phyloP scores from a whole-genome alignment of 176 grass and related monocot species.

The Poa pratensis region DNA sequence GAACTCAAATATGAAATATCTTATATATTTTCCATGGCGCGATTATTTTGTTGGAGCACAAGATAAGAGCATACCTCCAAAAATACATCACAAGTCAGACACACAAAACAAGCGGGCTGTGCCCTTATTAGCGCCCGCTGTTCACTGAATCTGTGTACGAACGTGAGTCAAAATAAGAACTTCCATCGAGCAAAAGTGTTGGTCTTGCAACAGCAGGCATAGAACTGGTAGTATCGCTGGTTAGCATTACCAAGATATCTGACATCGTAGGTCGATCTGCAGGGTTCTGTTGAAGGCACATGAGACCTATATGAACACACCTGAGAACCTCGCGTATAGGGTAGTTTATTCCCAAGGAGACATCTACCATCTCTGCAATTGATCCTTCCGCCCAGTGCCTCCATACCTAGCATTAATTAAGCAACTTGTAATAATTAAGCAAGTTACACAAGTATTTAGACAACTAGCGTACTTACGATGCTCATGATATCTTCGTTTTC shows the following conservation, averaged over 20 bases:
- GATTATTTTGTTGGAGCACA: too few species aligned
- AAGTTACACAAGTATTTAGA: background rate
- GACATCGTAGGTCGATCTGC: slow-evolving; percentile 54
- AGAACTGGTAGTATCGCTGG: slow-evolving; percentile 19
- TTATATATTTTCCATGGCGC: too few species aligned
- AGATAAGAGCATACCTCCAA: too few species aligned
- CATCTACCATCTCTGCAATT: slow-evolving; percentile 44
- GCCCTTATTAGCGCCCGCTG: background rate
- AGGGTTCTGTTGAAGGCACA: slow-evolving; percentile 58
- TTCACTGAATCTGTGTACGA: background rate
- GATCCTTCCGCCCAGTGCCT: slow-evolving; percentile 51
- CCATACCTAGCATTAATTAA: slow-evolving; percentile 49
- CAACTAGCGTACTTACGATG: slow-evolving; percentile 38
- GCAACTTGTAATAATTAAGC: background rate
- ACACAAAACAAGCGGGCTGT: too few species aligned
- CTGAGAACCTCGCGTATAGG: slow-evolving; percentile 38
- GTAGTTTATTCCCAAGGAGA: slow-evolving; percentile 30
- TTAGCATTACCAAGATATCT: slow-evolving; percentile 52
- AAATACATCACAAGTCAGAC: too few species aligned
- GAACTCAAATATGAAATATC: too few species aligned
- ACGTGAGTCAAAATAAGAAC: background rate
- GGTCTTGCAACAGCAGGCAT: slow-evolving; percentile 18
- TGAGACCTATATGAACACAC: slow-evolving; percentile 48
- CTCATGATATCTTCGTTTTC: slow-evolving; percentile 51
- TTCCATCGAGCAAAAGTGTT: slow-evolving; percentile 34